Percentiles rank a stretch among this genome's conserved stretches.
These are phyloP conservation scores for Apiotrichum sp. DNA, from an alignment of 1,284 basidiomycete species.

Conservation along the genomic window DNA sequence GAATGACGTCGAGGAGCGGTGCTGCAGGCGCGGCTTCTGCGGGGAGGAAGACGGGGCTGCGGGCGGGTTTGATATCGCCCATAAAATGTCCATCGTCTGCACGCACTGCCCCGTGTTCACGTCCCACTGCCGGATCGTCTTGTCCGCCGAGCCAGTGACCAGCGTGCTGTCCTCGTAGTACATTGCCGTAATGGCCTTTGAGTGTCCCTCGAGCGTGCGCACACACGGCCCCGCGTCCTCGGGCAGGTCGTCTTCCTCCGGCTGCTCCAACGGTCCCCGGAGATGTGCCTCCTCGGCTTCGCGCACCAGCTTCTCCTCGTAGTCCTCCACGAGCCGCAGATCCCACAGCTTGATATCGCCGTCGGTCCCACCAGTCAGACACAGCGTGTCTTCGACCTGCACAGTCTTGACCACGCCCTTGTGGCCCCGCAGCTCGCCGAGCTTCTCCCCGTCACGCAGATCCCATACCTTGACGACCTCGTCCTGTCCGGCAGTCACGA, in stretches of 20 bases:
- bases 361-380: conserved; percentile 85
- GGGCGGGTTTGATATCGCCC: conserved; percentile 93
- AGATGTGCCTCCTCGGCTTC: conserved; percentile 32
- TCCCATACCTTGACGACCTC: conserved; percentile 56
- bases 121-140: conserved; percentile 98
- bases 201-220: conserved; percentile 80
- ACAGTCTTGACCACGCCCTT: conserved; percentile 71
- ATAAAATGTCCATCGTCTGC: conserved; percentile 99
- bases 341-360: conserved; percentile 83
- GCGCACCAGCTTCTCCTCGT: conserved; percentile 58
- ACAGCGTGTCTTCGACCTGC: conserved; percentile 88
- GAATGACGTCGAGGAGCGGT: conserved; percentile 41
- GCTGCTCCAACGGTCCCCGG: conserved; percentile 35
- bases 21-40: conserved; percentile 21
- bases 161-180: conserved; percentile 94
- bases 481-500: conserved; percentile 73
- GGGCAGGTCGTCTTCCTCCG: conserved; percentile 33
- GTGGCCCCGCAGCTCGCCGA: conserved; percentile 75
- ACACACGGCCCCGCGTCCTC: conserved; percentile 58
- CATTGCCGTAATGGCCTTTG: conserved; percentile 81
- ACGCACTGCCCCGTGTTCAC: conserved; percentile 94
- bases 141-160: conserved; percentile 95
- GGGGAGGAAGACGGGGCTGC: conserved; percentile 49
- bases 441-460: conserved; percentile 59
- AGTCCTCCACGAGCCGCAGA: conserved; percentile 68